A percentile compares a stretch with the other conserved stretches of the same genome.
phyloP scores from a whole-genome alignment of 2,329 filamentous ascomycete genomes.

The Corynespora cassiicola region DNA sequence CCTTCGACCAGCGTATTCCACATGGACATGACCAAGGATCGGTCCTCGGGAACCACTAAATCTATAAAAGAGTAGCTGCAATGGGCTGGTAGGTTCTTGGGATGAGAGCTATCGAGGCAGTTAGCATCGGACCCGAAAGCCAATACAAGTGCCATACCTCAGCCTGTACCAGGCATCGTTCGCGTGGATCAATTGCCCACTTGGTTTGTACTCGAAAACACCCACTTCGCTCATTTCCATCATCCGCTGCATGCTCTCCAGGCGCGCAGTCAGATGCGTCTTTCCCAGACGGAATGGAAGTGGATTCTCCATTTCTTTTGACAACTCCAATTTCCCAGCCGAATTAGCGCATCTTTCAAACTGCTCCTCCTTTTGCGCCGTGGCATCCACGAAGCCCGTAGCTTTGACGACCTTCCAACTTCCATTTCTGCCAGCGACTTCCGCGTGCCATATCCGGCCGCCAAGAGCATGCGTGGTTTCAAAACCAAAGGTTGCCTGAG shows the following conservation, averaged over 20 bases:
- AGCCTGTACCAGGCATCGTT: conserved; percentile 39
- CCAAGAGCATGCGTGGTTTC: conserved; percentile 21
- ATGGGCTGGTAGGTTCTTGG: conserved; percentile 22
- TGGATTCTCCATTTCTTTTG: conserved; percentile 2
- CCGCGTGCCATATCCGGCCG: conserved; percentile 22
- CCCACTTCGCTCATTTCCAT: conserved; percentile 46
- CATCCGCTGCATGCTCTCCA: conserved; percentile 37
- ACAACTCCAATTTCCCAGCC: neutral
- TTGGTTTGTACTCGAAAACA: conserved; percentile 35
- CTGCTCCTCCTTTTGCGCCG: no score
- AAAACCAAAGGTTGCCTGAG: conserved; percentile 24
- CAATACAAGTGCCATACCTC: conserved; percentile 14
- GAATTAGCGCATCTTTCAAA: no score
- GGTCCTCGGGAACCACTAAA: conserved; percentile 33
- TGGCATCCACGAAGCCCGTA: no score
- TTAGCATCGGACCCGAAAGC: conserved; percentile 4
- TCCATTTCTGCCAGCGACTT: conserved; percentile 16
- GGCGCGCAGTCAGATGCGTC: conserved; percentile 23
- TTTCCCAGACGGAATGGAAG: no score
- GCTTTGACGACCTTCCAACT: conserved; percentile 26
- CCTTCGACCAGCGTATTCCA: conserved; percentile 38
- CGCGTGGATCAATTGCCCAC: conserved; percentile 33
- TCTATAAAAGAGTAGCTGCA: conserved; percentile 38
- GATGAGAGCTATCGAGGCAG: conserved; percentile 22
- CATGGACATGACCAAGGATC: conserved; percentile 29